Base-by-base conservation (phyloP, 1,139 yeast species). In the Nematodospora anomalae region DNA sequence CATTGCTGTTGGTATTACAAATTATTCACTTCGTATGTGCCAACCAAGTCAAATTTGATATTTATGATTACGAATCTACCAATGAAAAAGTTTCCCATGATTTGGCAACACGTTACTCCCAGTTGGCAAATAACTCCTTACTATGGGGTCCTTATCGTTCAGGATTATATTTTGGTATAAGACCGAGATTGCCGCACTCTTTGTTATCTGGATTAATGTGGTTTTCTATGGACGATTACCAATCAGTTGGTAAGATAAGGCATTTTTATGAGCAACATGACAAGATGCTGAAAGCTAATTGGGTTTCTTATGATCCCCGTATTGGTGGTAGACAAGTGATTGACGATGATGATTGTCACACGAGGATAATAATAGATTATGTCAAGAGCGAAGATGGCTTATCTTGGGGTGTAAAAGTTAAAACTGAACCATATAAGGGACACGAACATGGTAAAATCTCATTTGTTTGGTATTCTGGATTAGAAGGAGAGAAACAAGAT, bases 131-230 rank as follows among this genome's bases (percentile, higher is more conserved):
- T 37, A 58, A 59, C 33, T 66, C 74, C 4, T 57, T 71, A 28
- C 47, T 70, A 24, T 92, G 98, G 98, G 97, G 96, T 1, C 95
- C 97, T 0, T 92, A 90, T 60, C 65, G 97, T 48, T 82, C 97
- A 9, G 84, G 88, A 38, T 68, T 88, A 32, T 92, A 90, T 60
- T 70, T 90, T 47, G 97, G 98, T 1, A 62, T 92, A 30, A 71
- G 92, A 33, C 96, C 98, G 2, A 67, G 90, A 32, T 55, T 80
- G 32, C 84, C 96, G n/a, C 68, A 80, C 30, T 84, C 96, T 1
- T 67, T 92, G 34, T 57, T 85, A 43, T 71, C 89, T 8, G 98
- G 98, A 0, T 61, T 90, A 22, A 80, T 92, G 81, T 92, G 98
- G 98, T 87, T 80, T 63, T 81, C 82, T 49, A 72, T 79, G 6